A percentile compares a stretch with the other conserved stretches of the same genome.
These are phyloP conservation scores for Conticribra weissflogii DNA, from an alignment of 108 stramenopile species.

Conservation along the genomic window DNA sequence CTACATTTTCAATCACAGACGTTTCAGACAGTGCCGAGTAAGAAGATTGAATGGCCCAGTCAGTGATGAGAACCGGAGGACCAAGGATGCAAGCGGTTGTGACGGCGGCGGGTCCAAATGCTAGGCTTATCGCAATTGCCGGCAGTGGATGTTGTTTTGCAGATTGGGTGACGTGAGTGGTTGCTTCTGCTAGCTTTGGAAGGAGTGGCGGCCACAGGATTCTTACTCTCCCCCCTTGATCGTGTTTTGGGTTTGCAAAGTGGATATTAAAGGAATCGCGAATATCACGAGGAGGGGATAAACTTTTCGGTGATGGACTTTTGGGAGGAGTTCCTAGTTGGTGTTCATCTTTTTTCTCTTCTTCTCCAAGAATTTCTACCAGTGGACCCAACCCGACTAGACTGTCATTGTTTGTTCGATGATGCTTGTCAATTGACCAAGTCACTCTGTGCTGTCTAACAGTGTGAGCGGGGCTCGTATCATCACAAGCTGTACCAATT, in stretches of 20 bases:
- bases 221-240: conserved; percentile 50
- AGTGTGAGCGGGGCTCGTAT: neutral
- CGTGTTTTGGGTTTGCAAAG: no score
- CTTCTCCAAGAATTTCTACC: conserved; percentile 59
- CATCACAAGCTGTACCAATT: neutral
- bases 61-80: conserved; percentile 60
- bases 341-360: conserved; percentile 47
- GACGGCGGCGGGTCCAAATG: conserved; percentile 74
- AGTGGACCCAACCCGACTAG: conserved; percentile 16
- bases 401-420: conserved; percentile 9
- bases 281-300: neutral
- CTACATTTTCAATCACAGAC: conserved; percentile 55
- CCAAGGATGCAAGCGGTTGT: conserved; percentile 61
- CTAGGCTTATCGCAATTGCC: conserved; percentile 67
- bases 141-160: conserved; percentile 63
- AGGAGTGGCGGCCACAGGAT: conserved; percentile 84
- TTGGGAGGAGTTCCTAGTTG: conserved; percentile 32
- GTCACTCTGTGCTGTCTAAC: conserved; percentile 30
- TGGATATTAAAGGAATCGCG: no score
- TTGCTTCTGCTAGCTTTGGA: conserved; percentile 54
- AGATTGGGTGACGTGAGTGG: conserved; percentile 54
- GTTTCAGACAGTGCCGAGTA: conserved; percentile 66
- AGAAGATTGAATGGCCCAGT: conserved; percentile 64
- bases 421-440: conserved; percentile 39
- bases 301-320: conserved; percentile 3